Evolutionary conservation across 805 yeast species (phyloP).

Genomic region (Ogataea henricii): DNA sequence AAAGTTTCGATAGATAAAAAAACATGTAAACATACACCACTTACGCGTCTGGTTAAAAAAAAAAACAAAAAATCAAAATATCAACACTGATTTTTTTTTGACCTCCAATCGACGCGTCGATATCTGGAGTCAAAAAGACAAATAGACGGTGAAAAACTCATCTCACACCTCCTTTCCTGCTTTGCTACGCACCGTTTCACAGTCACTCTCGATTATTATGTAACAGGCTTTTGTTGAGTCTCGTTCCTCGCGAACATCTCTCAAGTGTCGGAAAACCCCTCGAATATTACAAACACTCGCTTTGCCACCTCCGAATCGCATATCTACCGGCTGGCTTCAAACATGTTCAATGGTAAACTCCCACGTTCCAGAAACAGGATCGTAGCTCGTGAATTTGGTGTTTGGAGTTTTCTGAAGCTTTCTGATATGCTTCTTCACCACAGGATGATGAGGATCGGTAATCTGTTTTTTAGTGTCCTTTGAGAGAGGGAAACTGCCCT

Average conservation of each 20-base stretch:
- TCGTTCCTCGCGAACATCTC: no score
- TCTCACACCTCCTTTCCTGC: background rate
- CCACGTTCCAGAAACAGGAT: slow-evolving; percentile 75
- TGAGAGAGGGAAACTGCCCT: slow-evolving; percentile 78
- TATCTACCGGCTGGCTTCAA: no score
- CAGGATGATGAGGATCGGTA: slow-evolving; percentile 73
- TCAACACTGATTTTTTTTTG: background rate
- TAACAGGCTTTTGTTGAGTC: no score
- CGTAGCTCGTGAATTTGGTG: slow-evolving; percentile 72
- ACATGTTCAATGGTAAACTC: slow-evolving; percentile 53
- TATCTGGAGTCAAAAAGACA: no score
- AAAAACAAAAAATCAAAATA: background rate
- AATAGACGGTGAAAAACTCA: no score
- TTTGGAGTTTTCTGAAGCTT: slow-evolving; percentile 62
- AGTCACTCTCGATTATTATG: no score
- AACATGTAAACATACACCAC: background rate
- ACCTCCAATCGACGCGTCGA: slow-evolving; percentile 2
- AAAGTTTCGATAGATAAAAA: background rate
- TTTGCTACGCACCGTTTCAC: background rate
- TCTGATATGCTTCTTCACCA: slow-evolving; percentile 67
- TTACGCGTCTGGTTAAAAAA: slow-evolving; percentile 2
- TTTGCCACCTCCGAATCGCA: no score
- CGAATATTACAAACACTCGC: no score
- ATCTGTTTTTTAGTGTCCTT: slow-evolving; percentile 72
- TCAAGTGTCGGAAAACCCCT: no score